Evolutionary conservation across 805 yeast species (phyloP).

Genomic region (Saturnispora silvae): DNA sequence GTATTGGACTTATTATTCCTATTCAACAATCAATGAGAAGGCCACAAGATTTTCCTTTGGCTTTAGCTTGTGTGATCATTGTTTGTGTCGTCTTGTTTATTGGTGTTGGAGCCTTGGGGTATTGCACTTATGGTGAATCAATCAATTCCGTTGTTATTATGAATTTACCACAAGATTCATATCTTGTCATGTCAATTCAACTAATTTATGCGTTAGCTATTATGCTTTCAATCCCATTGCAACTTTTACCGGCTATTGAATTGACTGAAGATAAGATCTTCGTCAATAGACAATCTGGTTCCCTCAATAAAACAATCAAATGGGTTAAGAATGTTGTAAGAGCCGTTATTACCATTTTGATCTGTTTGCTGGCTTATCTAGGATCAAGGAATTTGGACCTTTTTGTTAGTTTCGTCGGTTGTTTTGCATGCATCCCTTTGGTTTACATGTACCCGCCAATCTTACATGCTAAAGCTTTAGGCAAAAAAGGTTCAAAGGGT

Average conservation of each 20-base stretch:
- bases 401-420: conserved; percentile 88
- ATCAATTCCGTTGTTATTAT: conserved; percentile 82
- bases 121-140: conserved; percentile 74
- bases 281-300: conserved; percentile 63
- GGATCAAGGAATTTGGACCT: conserved; percentile 88
- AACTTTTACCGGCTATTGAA: conserved; percentile 89
- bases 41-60: conserved; percentile 63
- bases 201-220: conserved; percentile 81
- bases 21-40: conserved; percentile 87
- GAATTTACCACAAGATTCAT: conserved; percentile 71
- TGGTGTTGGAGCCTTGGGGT: conserved; percentile 71
- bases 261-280: conserved; percentile 60
- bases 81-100: conserved; percentile 70
- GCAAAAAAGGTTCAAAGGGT: too few relatives aligned
- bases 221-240: conserved; percentile 81
- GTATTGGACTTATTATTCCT: conserved; percentile 87
- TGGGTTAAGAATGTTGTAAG: conserved; percentile 63
- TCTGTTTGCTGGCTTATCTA: conserved; percentile 67
- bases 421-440: conserved; percentile 91
- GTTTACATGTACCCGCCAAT: conserved; percentile 92
- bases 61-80: conserved; percentile 63
- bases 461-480: conserved; percentile 60
- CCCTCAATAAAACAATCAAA: conserved; percentile 54
- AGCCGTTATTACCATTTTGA: conserved; percentile 44
- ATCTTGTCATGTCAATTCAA: conserved; percentile 58